Base-by-base conservation (phyloP, 441 rosid genomes). In the Pelargonium citronellum region DNA sequence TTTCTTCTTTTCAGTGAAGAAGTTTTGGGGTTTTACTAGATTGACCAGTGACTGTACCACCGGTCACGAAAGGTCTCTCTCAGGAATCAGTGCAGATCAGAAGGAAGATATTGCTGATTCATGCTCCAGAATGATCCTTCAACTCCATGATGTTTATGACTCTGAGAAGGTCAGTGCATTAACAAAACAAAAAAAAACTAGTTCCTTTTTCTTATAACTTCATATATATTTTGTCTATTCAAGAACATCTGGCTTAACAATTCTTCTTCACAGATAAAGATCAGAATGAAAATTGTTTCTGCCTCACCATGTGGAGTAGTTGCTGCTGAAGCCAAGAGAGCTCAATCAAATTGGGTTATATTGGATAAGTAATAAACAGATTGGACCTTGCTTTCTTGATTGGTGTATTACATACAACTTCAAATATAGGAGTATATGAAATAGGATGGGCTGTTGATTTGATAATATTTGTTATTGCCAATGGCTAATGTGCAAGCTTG, bases 111-210 rank as follows among this genome's bases (percentile, higher is more conserved):
- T 95, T 34, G 81, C 91, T 2, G 92, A 86, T 79, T 82, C 91
- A 1, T 95, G 98, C 85, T 92, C 98, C 37, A 96, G 88, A 72
- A 87, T 95, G 98, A 89, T 95, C 67, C 91, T 91, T 76, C 93
- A 91, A 84, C 98, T 92, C 68, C 94, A 89, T 10, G 89, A 91
- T 82, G 96, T 95, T 72, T 92, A 92, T 78, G 98, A 95, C 84
- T 96, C 96, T 24, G 89, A 91, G 70, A 92, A 95, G 89, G 99
- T 87, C 71, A 41, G 75, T 70, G 53, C 37, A 0, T 70, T 65
- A 71, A 30, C 34, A 47, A n/a, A n/a, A n/a, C n/a, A n/a, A n/a
- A n/a, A n/a, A n/a, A n/a, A n/a, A n/a, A n/a, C n/a, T 39, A 20
- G 66, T 2, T 19, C 46, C 49, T 4, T 53, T 12, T 43, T 43